Evolutionary conservation across 345 rosid genomes (phyloP).

Genomic region (Linum usitatissimum): DNA sequence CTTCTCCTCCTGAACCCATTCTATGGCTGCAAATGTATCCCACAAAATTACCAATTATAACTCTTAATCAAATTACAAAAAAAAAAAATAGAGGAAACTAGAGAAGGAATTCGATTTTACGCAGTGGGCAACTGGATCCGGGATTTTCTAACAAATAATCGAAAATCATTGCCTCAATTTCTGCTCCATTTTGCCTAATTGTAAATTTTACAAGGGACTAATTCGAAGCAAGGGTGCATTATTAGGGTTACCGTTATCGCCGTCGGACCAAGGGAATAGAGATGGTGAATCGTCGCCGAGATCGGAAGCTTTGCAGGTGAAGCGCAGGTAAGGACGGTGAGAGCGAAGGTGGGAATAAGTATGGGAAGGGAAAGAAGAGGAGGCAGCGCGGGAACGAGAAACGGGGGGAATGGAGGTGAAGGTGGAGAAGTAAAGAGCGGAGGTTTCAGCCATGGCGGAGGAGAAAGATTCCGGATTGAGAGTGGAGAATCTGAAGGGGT

Average conservation of each 20-base stretch:
- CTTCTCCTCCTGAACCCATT: slow-evolving; percentile 82
- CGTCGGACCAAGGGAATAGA: slow-evolving; percentile 63
- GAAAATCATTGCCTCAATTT: background rate
- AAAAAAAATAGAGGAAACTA: background rate
- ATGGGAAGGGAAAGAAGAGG: slow-evolving; percentile 9
- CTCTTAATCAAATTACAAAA: background rate
- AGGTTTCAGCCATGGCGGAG: slow-evolving; percentile 40
- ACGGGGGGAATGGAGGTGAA: slow-evolving; percentile 17
- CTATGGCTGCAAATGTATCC: slow-evolving; percentile 28
- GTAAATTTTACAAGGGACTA: background rate
- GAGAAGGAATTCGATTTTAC: background rate
- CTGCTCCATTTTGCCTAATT: background rate
- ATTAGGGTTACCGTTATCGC: slow-evolving; percentile 31
- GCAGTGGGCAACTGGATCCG: background rate
- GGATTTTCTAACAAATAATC: background rate
- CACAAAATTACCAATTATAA: background rate
- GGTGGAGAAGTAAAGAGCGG: slow-evolving; percentile 9
- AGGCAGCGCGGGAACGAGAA: slow-evolving; percentile 20
- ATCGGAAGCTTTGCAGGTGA: slow-evolving; percentile 44
- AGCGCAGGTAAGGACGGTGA: slow-evolving; percentile 30
- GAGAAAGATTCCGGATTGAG: slow-evolving; percentile 6
- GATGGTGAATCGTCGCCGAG: slow-evolving; percentile 44
- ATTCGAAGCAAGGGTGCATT: background rate
- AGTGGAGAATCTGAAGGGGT: background rate
- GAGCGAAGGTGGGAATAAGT: slow-evolving; percentile 15